A percentile compares a stretch with the other conserved stretches of the same genome.
Conservation (phyloP, 257 asterid genomes). For the Ocimum tenuiflorum region DNA sequence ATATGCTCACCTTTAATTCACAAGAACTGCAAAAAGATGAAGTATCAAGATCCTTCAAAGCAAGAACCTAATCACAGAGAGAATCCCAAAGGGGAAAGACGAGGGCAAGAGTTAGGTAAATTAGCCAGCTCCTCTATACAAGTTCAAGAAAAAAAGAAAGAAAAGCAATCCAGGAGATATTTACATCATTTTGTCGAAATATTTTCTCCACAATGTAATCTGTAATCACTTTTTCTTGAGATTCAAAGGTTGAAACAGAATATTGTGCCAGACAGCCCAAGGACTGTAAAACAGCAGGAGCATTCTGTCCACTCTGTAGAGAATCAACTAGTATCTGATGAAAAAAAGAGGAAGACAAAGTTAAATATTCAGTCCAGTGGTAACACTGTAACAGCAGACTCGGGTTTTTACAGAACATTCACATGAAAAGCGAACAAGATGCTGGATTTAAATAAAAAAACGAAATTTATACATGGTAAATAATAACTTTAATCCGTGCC, state of each 20-base stretch:
- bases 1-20: slow-evolving; percentile 57
- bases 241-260: slow-evolving; percentile 51
- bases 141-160: slow-evolving; percentile 6
- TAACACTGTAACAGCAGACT: neutral
- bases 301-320: slow-evolving; percentile 43
- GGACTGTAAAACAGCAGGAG: slow-evolving; percentile 74
- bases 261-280: slow-evolving; percentile 78
- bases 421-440: slow-evolving; percentile 8
- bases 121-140: slow-evolving; percentile 9
- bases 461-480: neutral
- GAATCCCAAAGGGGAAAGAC: slow-evolving; percentile 18
- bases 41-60: slow-evolving; percentile 35
- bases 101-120: slow-evolving; percentile 19
- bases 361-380: slow-evolving; percentile 11
- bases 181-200: slow-evolving; percentile 56
- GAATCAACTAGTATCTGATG: slow-evolving; percentile 56
- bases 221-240: slow-evolving; percentile 48
- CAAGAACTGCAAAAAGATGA: slow-evolving; percentile 56
- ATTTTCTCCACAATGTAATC: slow-evolving; percentile 51
- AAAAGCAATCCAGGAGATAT: slow-evolving; percentile 20
- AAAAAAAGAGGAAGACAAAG: slow-evolving; percentile 17
- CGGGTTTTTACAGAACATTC: slow-evolving; percentile 6
- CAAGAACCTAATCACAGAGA: slow-evolving; percentile 35
- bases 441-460: slow-evolving; percentile 8
- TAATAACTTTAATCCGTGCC: slow-evolving; percentile 9